Base-by-base conservation (phyloP, 345 rosid genomes). In the Luvunga scandens region DNA sequence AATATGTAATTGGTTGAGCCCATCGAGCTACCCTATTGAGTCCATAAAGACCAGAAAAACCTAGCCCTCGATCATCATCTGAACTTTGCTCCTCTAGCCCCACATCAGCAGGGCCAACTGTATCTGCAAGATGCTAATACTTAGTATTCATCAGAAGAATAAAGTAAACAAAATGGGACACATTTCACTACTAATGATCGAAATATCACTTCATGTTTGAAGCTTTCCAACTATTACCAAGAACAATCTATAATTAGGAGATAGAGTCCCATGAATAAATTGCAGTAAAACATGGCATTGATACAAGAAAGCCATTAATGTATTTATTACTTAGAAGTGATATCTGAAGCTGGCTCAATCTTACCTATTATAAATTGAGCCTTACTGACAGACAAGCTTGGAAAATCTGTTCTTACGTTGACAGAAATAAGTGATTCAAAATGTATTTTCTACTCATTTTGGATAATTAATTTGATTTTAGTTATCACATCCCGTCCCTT, bases 1-100 rank as follows among this genome's bases (percentile, higher is more conserved):
- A 67, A 84, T 88, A 96, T 53, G 98, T 94, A 71, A 94, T 91
- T 68, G 99, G 98, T 73, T 94, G 97, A 82, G 97, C 91, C 97
- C 97, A 96, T 75, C 93, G 79, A 78, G 90, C 87, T 69, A 83
- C 89, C 79, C 92, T 81, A 81, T 83, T 90, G n/a, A 83, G 61
- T 72, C 57, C 81, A 55, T 81, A 79, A 78, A 86, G 78, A 27
- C 92, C 94, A 64, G 86, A 91, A 79, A 94, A 77, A 6, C 98
- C 95, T 78, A 84, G 91, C 78, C 99, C 99, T 79, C 89, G 84
- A 79, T 94, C 98, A 84, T 95, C 97, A 78, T 96, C 97, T 63
- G 66, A 82, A 80, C 19, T 82, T 87, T 89, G 90, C 77, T 86
- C 94, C 79, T 84, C 81, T 55, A 96, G 91, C 42, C 98, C 99